These are phyloP conservation scores for Termitomyces sp. DNA, from an alignment of 768 basidiomycete species.

Conservation along the genomic window DNA sequence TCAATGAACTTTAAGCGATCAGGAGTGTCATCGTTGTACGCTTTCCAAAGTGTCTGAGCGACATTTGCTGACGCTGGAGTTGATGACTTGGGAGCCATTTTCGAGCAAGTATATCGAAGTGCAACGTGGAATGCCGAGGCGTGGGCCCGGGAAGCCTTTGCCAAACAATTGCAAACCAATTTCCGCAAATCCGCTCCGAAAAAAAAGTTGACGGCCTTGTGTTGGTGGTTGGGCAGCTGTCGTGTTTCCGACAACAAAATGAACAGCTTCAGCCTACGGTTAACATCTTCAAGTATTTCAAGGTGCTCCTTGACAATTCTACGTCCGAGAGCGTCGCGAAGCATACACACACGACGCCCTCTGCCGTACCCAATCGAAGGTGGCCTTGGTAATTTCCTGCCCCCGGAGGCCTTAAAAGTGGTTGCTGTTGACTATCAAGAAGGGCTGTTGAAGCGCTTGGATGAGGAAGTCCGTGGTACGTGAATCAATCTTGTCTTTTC, in stretches of 20 bases:
- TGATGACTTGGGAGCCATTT: conserved; percentile 31
- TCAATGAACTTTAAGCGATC: conserved; percentile 92
- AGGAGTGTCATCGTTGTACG: conserved; percentile 74
- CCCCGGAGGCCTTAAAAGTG: conserved; percentile 62
- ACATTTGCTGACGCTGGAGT: conserved; percentile 29
- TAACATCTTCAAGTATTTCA: conserved; percentile 19
- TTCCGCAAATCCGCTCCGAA: neutral
- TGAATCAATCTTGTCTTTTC: neutral
- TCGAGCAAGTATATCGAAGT: conserved; percentile 2
- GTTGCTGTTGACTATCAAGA: conserved; percentile 83
- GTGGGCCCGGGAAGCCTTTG: conserved; percentile 20
- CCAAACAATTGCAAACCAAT: conserved; percentile 25
- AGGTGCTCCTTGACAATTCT: conserved; percentile 13
- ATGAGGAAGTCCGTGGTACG: conserved; percentile 69
- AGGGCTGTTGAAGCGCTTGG: conserved; percentile 73
- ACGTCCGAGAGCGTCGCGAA: conserved; percentile 22
- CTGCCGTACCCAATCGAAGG: conserved; percentile 64
- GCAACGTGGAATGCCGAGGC: conserved; percentile 27
- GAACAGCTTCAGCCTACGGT: conserved; percentile 23
- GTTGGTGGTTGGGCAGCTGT: conserved; percentile 1
- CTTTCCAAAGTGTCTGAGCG: conserved; percentile 59
- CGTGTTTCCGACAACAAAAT: conserved; percentile 10
- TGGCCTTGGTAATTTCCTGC: conserved; percentile 76
- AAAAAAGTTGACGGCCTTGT: conserved; percentile 6
- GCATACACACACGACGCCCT: conserved; percentile 44